These are phyloP conservation scores for Priceomyces castillae DNA, from an alignment of 805 yeast genomes.

Conservation along the genomic window DNA sequence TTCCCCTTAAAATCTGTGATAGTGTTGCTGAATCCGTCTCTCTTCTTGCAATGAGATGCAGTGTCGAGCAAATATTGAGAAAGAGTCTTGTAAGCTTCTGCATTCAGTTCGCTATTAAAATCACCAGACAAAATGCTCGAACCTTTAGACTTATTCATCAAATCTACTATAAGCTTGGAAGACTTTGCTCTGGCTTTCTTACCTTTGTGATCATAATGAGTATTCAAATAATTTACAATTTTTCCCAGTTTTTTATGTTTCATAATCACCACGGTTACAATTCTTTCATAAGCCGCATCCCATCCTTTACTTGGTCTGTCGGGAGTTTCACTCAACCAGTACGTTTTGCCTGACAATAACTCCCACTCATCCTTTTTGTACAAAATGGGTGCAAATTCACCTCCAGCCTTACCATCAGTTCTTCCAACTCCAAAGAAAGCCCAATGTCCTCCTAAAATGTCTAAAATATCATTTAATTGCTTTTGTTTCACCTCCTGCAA, in stretches of 20 bases:
- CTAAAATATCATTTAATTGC: constrained; percentile 32
- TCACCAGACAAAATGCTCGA: constrained; percentile 35
- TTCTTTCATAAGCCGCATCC: constrained; percentile 43
- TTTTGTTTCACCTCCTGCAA: constrained; percentile 38
- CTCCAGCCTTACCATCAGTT: constrained; percentile 26
- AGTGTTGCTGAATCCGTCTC: constrained; percentile 39
- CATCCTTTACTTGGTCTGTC: constrained; percentile 38
- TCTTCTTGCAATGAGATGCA: constrained; percentile 26
- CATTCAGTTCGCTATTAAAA: constrained; percentile 34
- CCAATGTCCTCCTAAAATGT: constrained; percentile 27
- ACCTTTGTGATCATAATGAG: constrained; percentile 44
- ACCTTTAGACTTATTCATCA: constrained; percentile 23
- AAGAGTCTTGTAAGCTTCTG: constrained; percentile 36
- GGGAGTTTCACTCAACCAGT: constrained; percentile 43
- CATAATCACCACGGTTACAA: constrained; percentile 33
- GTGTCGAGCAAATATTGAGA: constrained; percentile 16
- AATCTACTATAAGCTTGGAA: constrained; percentile 27
- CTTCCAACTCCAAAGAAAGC: constrained; percentile 38
- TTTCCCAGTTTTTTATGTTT: constrained; percentile 14
- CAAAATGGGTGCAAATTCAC: constrained; percentile 39
- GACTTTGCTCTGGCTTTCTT: constrained; percentile 31
- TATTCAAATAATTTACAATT: constrained; percentile 32
- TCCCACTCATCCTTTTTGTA: constrained; percentile 31
- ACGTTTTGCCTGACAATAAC: constrained; percentile 28
- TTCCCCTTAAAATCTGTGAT: constrained; percentile 38